Base-by-base conservation (phyloP, 768 basidiomycete genomes). In the Panaeolus cyanescens region DNA sequence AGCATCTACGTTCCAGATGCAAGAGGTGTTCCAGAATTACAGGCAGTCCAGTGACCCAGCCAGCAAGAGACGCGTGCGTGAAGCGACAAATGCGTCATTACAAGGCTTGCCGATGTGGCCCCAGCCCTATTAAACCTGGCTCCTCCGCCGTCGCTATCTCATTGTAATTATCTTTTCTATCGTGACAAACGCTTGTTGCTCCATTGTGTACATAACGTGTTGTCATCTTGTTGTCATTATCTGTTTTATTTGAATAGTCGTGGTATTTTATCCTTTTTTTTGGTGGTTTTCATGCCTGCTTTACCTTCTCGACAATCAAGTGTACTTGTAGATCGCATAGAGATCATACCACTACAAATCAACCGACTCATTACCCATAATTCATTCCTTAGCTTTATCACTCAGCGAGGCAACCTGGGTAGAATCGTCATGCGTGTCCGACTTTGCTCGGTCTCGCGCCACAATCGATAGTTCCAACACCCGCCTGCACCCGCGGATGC, bases 31-130 rank as follows among this genome's bases (percentile, higher is more conserved):
- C 65, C 65, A 78, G 19, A 87, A 87, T 7, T 93, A 93, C 68
- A 84, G 90, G 30, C 89, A 90, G 53, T 92, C 92, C 6, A 79
- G 80, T 2, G 92, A 93, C 71, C 58, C 77, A 28, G 84, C 89
- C 5, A 89, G 90, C 68, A 93, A 91, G 71, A 79, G 79, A 20
- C 85, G 91, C 22, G 92, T 93, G 9, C 84, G 90, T 32, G 91
- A 93, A 71, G 85, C 88, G 3, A 87, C 86, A 55, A 93, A 93
- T 67, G 90, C 90, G 12, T 89, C 92, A 5, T 70, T 93, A 50
- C 79, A 79, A 37, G 80, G 81, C 39, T 73, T 93, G n/a, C 91
- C 92, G 2, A 89, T 90, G 61, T 93, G 88, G 87, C 92, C 92
- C 9, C 73, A 76, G 53, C 68, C 74, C 13, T 77, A 73, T 55